phyloP scores from a whole-genome alignment of 805 yeast species.

The Myxozyma monticola region DNA sequence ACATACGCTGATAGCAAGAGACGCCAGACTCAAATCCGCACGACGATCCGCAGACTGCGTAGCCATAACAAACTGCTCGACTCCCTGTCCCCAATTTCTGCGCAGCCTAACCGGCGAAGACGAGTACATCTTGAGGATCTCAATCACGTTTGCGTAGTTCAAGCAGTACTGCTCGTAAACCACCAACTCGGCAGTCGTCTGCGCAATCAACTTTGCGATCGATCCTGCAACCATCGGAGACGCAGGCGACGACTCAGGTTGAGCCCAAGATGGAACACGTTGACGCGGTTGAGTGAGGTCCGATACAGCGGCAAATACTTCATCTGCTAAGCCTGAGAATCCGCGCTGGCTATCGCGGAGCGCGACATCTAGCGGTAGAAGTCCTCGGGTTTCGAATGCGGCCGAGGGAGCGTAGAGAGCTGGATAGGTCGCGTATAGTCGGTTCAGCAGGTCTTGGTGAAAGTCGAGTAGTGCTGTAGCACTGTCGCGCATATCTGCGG shows the following conservation, averaged over 20 bases:
- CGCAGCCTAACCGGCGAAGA: conserved; percentile 4
- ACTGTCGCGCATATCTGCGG: conserved; percentile 19
- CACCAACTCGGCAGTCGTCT: conserved; percentile 23
- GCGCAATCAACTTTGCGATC: conserved; percentile 15
- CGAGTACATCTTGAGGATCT: conserved; percentile 16
- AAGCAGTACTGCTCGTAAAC: conserved; percentile 24
- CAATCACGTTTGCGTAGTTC: conserved; percentile 21
- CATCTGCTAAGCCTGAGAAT: conserved; percentile 11
- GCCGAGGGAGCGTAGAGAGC: conserved; percentile 21
- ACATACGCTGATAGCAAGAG: conserved; percentile 22
- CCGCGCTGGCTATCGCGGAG: conserved; percentile 9
- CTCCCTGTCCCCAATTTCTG: conserved; percentile 24
- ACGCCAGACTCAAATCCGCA: conserved; percentile 16
- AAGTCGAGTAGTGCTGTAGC: conserved; percentile 18
- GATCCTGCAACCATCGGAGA: conserved; percentile 25
- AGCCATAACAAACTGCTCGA: conserved; percentile 17
- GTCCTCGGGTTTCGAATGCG: neutral
- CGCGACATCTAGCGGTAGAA: conserved; percentile 4
- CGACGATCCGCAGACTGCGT: conserved; percentile 11
- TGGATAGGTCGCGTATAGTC: conserved; percentile 19
- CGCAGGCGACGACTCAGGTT: conserved; percentile 12
- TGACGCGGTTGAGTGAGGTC: neutral
- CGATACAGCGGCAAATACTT: conserved; percentile 10
- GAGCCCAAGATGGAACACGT: conserved; percentile 16
- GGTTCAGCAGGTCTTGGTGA: conserved; percentile 19